A percentile compares a stretch with the other conserved stretches of the same genome.
Evolutionary conservation across 495 filamentous ascomycete genomes (phyloP).

Genomic region (Xylaria longipes): DNA sequence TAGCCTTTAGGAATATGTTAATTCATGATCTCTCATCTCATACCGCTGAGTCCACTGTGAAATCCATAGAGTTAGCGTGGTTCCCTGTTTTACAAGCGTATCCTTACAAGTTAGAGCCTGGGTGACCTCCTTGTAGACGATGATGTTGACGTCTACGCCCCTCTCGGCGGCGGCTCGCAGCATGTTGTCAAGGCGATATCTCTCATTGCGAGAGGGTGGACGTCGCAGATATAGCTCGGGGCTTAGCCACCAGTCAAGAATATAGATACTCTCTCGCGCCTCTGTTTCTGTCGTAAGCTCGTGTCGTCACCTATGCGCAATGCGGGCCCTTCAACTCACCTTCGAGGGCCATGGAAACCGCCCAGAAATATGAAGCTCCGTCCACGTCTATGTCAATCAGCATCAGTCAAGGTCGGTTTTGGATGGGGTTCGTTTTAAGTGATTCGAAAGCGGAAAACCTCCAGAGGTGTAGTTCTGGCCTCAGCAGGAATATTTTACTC

Average conservation of each 20-base stretch:
- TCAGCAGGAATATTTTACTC: not conserved
- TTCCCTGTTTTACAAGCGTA: slow-evolving; percentile 15
- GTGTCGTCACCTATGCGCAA: not conserved
- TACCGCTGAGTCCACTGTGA: slow-evolving; percentile 70
- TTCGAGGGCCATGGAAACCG: slow-evolving; percentile 84
- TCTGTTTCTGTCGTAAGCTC: slow-evolving; percentile 46
- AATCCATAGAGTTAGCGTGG: slow-evolving; percentile 11
- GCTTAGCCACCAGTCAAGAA: slow-evolving; percentile 93
- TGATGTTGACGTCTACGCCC: slow-evolving; percentile 85
- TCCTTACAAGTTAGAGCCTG: slow-evolving; percentile 84
- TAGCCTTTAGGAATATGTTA: not conserved
- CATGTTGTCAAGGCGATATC: slow-evolving; percentile 90
- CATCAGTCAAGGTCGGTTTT: not conserved
- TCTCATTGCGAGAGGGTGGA: slow-evolving; percentile 79
- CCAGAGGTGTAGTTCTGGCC: not conserved
- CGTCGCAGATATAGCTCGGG: slow-evolving; percentile 89
- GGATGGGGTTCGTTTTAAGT: not conserved
- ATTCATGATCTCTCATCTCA: slow-evolving; percentile 19
- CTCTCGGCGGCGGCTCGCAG: slow-evolving; percentile 84
- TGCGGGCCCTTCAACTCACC: slow-evolving; percentile 33
- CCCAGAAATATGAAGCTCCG: slow-evolving; percentile 90
- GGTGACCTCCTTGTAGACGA: slow-evolving; percentile 95
- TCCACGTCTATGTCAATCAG: slow-evolving; percentile 64
- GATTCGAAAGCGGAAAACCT: not conserved
- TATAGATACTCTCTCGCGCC: slow-evolving; percentile 86